Base-by-base conservation (phyloP, 352 stramenopile genomes). In the Pythium diclinum region DNA sequence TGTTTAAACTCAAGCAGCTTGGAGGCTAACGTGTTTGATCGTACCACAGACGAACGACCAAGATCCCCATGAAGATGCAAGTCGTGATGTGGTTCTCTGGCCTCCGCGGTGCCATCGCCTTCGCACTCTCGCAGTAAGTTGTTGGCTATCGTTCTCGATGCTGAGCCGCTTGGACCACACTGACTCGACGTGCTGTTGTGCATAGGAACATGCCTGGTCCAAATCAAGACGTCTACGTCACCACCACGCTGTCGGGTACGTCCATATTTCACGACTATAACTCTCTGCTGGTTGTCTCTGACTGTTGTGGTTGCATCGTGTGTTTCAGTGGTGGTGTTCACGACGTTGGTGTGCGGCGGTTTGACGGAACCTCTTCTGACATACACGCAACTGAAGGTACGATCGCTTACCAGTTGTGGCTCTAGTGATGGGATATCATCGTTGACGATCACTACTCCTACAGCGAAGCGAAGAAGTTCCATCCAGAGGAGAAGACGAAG, bases 331-430 rank as follows among this genome's bases (percentile, higher is more conserved):
- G 97, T 97, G 19, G 96, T 99, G 47, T 97, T 98, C 71, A 99
- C 96, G 3, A 99, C 96, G 2, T 81, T 99, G 48, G 94, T 98
- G 49, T 98, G 92, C 72, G 96, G 95, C 44, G 93, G 91, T 5
- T 67, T 97, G 54, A 97, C 91, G 0, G 91, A 96, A 66, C 88
- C 91, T 7, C 66, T 97, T 36, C 79, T 99, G 9, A 91, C 84
- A 19, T 86, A 89, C 54, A 91, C 79, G 0, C 61, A 84, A 58
- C 72, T 91, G 34, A 91, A 89, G 73, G 78, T 85, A 60, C 33
- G 30, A 21, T n/a, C 8, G 30, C 25, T 5, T 28, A 28, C 25
- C 25, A 28, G 4, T 28, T 28, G 25, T 28, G 25, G 25, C 25
- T 28, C 1, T 28, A 28, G 2, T 2, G 25, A 28, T 28, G 25